Percentiles rank a stretch among this genome's conserved stretches.
phyloP scores from a whole-genome alignment of 495 filamentous ascomycete species.

The Friedmanniomyces endolithicus region DNA sequence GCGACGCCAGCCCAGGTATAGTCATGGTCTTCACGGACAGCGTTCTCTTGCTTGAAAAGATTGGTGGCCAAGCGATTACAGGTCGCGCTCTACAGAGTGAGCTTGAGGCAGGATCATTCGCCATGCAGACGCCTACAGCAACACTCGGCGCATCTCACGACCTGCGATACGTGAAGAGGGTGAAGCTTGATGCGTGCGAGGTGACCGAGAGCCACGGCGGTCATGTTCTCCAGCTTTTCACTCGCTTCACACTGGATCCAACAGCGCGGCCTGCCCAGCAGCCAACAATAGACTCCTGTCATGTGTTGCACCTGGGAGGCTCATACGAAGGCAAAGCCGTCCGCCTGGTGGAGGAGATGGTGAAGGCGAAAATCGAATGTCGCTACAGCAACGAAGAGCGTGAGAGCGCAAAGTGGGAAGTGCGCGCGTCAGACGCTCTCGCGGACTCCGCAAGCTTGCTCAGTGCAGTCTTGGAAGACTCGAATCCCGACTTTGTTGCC shows the following conservation, averaged over 20 bases:
- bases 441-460: slow-evolving; percentile 53
- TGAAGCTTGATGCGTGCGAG: slow-evolving; percentile 39
- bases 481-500: slow-evolving; percentile 1
- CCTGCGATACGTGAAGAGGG: slow-evolving; percentile 60
- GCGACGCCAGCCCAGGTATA: slow-evolving; percentile 38
- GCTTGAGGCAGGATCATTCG: slow-evolving; percentile 5
- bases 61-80: slow-evolving; percentile 45
- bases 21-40: slow-evolving; percentile 77
- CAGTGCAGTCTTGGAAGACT: slow-evolving; percentile 64
- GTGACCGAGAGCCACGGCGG: slow-evolving; percentile 44
- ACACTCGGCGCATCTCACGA: slow-evolving; percentile 42
- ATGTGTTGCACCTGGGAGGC: slow-evolving; percentile 54
- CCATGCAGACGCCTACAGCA: slow-evolving; percentile 11
- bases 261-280: not conserved
- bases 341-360: slow-evolving; percentile 72
- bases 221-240: slow-evolving; percentile 55
- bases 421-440: slow-evolving; percentile 50
- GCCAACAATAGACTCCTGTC: slow-evolving; percentile 16
- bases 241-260: slow-evolving; percentile 2
- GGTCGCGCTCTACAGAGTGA: slow-evolving; percentile 72
- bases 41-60: slow-evolving; percentile 62
- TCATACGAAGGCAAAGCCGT: slow-evolving; percentile 67
- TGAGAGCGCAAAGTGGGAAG: slow-evolving; percentile 65
- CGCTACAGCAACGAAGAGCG: slow-evolving; percentile 67
- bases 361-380: slow-evolving; percentile 73